These are phyloP conservation scores for Dactylellina cionopaga DNA, from an alignment of 2,329 filamentous ascomycete genomes.

Conservation along the genomic window DNA sequence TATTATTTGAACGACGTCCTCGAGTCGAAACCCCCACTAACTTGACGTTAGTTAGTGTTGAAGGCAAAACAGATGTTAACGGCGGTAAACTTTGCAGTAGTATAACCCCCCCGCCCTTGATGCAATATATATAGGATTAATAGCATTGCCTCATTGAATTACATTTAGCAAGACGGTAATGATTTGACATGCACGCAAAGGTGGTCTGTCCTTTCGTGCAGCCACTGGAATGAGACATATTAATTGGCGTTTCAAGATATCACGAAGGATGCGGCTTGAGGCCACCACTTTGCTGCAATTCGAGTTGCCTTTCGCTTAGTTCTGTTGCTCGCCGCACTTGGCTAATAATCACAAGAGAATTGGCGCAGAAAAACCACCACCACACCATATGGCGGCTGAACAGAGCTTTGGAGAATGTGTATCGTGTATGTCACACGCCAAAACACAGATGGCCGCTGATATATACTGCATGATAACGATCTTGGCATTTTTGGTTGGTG, in stretches of 20 bases:
- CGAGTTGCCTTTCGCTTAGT: slow-evolving; percentile 36
- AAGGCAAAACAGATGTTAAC: too few species aligned
- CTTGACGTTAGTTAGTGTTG: background rate
- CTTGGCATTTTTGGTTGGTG: slow-evolving; percentile 35
- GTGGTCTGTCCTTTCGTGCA: background rate
- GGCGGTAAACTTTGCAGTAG: too few species aligned
- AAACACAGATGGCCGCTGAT: background rate
- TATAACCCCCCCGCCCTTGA: too few species aligned
- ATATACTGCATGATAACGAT: slow-evolving; percentile 44
- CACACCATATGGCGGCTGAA: slow-evolving; percentile 5
- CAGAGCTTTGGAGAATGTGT: background rate
- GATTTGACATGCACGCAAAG: background rate
- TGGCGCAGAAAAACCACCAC: slow-evolving; percentile 15
- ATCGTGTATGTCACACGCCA: slow-evolving; percentile 24
- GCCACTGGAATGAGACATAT: background rate
- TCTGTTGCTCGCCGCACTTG: slow-evolving; percentile 49
- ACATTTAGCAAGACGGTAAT: background rate
- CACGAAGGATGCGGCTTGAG: slow-evolving; percentile 31
- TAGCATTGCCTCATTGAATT: too few species aligned
- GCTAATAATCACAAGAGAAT: slow-evolving; percentile 24
- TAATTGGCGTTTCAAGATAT: slow-evolving; percentile 26
- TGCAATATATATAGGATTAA: too few species aligned
- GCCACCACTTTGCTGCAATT: slow-evolving; percentile 2
- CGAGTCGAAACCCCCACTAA: slow-evolving; percentile 16
- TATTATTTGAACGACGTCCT: slow-evolving; percentile 15